These are phyloP conservation scores for Ilex paraguariensis DNA, from an alignment of 305 asterid species.

Conservation along the genomic window DNA sequence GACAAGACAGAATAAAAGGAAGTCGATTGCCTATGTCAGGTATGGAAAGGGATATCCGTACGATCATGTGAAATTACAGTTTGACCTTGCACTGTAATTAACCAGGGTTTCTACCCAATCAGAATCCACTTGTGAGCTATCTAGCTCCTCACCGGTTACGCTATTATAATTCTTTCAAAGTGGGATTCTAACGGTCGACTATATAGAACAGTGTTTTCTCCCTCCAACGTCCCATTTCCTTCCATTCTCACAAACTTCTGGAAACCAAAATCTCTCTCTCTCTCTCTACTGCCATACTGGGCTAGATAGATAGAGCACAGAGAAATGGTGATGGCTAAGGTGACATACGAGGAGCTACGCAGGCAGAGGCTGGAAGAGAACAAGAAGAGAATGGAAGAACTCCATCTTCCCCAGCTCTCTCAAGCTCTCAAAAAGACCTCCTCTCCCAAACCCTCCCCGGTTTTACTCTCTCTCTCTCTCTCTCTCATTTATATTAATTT, in stretches of 20 bases:
- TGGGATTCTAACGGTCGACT: slow-evolving; percentile 28
- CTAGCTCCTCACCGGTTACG: too few species aligned
- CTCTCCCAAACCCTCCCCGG: slow-evolving; percentile 78
- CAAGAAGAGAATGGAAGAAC: slow-evolving; percentile 80
- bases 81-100: too few species aligned
- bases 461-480: slow-evolving; percentile 21
- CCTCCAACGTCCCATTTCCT: background rate
- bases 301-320: background rate
- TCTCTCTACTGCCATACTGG: slow-evolving; percentile 1
- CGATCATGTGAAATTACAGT: too few species aligned
- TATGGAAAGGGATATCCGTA: too few species aligned
- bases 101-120: too few species aligned
- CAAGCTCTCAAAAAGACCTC: slow-evolving; percentile 50
- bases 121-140: too few species aligned
- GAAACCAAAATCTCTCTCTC: background rate
- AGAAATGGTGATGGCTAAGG: slow-evolving; percentile 48
- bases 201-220: background rate
- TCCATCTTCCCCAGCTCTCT: slow-evolving; percentile 76
- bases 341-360: slow-evolving; percentile 54
- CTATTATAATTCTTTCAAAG: background rate
- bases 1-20: too few species aligned
- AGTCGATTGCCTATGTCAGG: too few species aligned
- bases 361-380: slow-evolving; percentile 78
- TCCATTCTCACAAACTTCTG: background rate
- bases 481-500: background rate